Conservation (phyloP, 2,329 filamentous ascomycete genomes). For the Scedosporium aurantiacum region DNA sequence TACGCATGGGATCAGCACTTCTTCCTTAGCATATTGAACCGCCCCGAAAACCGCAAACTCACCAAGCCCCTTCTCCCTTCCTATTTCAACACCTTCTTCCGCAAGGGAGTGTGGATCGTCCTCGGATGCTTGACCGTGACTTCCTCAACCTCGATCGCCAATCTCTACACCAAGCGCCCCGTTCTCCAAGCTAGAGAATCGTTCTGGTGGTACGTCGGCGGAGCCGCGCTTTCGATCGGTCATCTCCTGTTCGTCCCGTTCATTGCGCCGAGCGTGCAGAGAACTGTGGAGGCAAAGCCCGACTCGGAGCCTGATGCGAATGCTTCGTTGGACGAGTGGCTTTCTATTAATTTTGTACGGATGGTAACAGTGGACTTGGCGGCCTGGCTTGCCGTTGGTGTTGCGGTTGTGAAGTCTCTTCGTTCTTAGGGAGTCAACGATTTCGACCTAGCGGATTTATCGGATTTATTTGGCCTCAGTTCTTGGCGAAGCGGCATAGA, state of each 20-base stretch:
- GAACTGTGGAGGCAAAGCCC: slow-evolving; percentile 12
- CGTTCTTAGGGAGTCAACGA: neutral
- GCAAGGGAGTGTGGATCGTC: slow-evolving; percentile 20
- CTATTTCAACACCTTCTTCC: slow-evolving; percentile 32
- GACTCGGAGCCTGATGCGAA: slow-evolving; percentile 11
- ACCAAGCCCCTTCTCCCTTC: slow-evolving; percentile 27
- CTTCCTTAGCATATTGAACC: slow-evolving; percentile 28
- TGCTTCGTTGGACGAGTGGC: slow-evolving; percentile 4
- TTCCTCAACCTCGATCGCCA: slow-evolving; percentile 17
- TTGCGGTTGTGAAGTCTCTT: neutral
- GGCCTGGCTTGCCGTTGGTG: slow-evolving; percentile 2
- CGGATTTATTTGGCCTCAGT: too few species aligned
- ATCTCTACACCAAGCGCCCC: slow-evolving; percentile 13
- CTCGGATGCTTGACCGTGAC: slow-evolving; percentile 24
- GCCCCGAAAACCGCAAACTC: slow-evolving; percentile 16
- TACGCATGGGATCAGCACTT: slow-evolving; percentile 32
- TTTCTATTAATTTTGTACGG: slow-evolving; percentile 3
- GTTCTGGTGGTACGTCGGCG: slow-evolving; percentile 20
- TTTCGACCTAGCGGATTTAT: too few species aligned
- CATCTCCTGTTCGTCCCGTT: slow-evolving; percentile 23
- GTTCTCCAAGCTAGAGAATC: slow-evolving; percentile 16
- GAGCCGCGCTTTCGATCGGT: slow-evolving; percentile 18
- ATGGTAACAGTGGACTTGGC: slow-evolving; percentile 4
- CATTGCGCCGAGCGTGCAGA: slow-evolving; percentile 21
- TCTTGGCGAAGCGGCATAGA: too few species aligned